Evolutionary conservation across 495 filamentous ascomycete species (phyloP), one percentile per base, ranked within the genome.

Genomic region (Usnea hakonensis): DNA sequence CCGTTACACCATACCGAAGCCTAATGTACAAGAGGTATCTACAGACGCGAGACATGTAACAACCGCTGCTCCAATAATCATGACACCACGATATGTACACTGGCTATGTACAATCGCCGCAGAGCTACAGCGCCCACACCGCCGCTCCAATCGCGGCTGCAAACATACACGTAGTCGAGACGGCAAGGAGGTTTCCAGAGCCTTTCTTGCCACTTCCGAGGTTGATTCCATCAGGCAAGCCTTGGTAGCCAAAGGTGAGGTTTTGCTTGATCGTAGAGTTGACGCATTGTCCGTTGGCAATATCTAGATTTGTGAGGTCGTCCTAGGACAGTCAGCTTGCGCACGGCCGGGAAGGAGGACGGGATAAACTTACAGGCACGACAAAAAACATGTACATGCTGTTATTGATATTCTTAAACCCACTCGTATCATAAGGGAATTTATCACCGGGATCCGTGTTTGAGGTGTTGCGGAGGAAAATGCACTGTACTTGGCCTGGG

Each of bases 351-450:
- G 28, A n/a, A 35, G 10, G 16, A 55, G 41, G 38, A 53, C 40
- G 1, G 55, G 28, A 3, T 30, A 36, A 35, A 46, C 68, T 35
- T 63, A 72, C 70, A 0, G 89, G 77, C 2, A 83, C 76, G 4
- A 75, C 71, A 75, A 92, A 91, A 76, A 92, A 92, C 88, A 92
- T 91, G 69, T 88, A 92, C 67, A 71, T 78, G 48, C 75, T 74
- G 67, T 83, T 79, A 37, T 86, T 79, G 35, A 92, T 60, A 5
- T 72, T 76, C 70, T 87, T 67, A 72, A 91, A 91, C n/a, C 81
- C 83, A 9, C 70, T 77, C 0, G 89, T 92, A 68, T 92, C 79
- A 69, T 92, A 91, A 0, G 88, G 88, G 70, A 90, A 90, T 37
- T 77, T 75, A 63, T 83, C 76, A 0, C 73, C 76, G 0, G 72